Percentiles rank a stretch among this genome's conserved stretches.
These are phyloP conservation scores for Macadamia tetraphylla DNA, from an alignment of 164 flowering plant species.

Conservation along the genomic window DNA sequence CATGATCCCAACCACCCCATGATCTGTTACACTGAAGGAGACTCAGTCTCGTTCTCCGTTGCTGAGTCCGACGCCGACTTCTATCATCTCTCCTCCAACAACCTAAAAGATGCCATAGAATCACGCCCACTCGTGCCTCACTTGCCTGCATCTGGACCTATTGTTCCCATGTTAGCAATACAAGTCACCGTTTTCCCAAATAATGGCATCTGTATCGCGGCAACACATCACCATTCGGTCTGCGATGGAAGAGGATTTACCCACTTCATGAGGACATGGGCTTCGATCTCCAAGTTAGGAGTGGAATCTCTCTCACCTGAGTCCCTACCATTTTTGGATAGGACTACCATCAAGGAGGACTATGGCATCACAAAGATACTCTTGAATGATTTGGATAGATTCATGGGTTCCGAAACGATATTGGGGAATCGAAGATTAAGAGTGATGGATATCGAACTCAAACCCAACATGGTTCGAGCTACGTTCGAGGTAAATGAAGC, in stretches of 20 bases:
- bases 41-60: neutral
- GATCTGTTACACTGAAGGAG: no score
- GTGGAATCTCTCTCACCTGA: neutral
- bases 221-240: no score
- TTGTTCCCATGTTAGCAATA: slow-evolving; percentile 14
- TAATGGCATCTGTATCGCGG: no score
- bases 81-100: slow-evolving; percentile 8
- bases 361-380: slow-evolving; percentile 7
- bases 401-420: neutral
- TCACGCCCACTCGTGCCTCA: slow-evolving; percentile 12
- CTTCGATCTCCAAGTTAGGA: slow-evolving; percentile 12
- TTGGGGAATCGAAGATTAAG: neutral
- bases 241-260: no score
- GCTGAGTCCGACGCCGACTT: slow-evolving; percentile 23
- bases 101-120: slow-evolving; percentile 2
- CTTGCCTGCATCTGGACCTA: neutral
- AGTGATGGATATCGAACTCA: neutral
- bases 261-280: slow-evolving; percentile 37
- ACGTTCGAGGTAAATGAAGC: slow-evolving; percentile 22
- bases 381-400: neutral
- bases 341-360: slow-evolving; percentile 19
- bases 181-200: no score
- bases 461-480: slow-evolving; percentile 16
- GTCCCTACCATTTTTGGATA: slow-evolving; percentile 15
- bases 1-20: no score